These are phyloP conservation scores for Aphanomyces invadans DNA, from an alignment of 352 stramenopile species.

Conservation along the genomic window DNA sequence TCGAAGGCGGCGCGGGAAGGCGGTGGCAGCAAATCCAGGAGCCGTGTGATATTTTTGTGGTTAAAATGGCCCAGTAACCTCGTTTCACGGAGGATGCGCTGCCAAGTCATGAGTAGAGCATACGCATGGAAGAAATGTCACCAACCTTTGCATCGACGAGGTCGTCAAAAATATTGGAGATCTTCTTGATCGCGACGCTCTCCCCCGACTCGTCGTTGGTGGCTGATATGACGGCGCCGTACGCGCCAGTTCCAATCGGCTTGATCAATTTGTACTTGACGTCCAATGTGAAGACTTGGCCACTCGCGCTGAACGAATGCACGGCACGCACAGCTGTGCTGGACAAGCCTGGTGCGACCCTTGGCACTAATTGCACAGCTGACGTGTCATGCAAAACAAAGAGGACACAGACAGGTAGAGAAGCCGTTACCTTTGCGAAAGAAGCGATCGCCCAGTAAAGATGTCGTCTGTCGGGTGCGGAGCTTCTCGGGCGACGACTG, in stretches of 20 bases:
- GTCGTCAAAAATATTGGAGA: slow-evolving; percentile 91
- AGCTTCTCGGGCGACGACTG: background rate
- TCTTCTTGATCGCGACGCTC: slow-evolving; percentile 92
- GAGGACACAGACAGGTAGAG: too few species aligned
- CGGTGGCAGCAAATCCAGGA: slow-evolving; percentile 89
- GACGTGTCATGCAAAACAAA: too few species aligned
- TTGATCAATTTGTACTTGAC: slow-evolving; percentile 85
- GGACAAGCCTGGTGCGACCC: slow-evolving; percentile 8
- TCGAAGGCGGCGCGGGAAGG: slow-evolving; percentile 88
- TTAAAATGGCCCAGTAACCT: slow-evolving; percentile 76
- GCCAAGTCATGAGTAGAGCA: background rate
- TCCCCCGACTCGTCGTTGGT: slow-evolving; percentile 41
- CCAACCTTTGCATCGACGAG: slow-evolving; percentile 94
- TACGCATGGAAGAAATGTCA: background rate
- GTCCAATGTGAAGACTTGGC: slow-evolving; percentile 81
- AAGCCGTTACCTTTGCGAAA: slow-evolving; percentile 23
- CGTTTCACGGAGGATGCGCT: slow-evolving; percentile 93
- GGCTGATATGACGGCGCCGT: slow-evolving; percentile 86
- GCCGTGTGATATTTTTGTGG: slow-evolving; percentile 90
- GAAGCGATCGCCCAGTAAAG: background rate
- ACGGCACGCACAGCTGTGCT: slow-evolving; percentile 21
- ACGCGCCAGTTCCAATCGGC: slow-evolving; percentile 80
- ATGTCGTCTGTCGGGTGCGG: background rate
- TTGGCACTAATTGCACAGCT: too few species aligned
- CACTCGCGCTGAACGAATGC: slow-evolving; percentile 68